phyloP scores from a whole-genome alignment of 176 grass and related monocot species.

The Aechmea fasciata region DNA sequence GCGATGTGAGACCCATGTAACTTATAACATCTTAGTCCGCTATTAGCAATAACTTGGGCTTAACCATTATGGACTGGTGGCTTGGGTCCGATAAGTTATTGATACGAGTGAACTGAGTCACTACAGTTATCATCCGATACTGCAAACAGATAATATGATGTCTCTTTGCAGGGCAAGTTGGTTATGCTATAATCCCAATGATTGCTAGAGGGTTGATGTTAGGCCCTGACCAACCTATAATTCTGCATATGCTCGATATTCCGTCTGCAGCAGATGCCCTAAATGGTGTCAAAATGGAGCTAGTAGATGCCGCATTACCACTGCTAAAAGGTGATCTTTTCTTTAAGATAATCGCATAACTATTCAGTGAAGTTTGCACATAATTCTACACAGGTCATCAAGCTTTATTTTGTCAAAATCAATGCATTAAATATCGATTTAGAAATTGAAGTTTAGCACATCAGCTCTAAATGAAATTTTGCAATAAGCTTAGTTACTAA shows the following conservation, averaged over 20 bases:
- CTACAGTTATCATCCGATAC: neutral
- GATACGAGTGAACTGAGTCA: neutral
- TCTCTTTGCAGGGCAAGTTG: slow-evolving; percentile 52
- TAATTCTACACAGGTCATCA: neutral
- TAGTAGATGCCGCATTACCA: slow-evolving; percentile 55
- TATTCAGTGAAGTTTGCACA: neutral
- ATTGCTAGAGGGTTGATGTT: slow-evolving; percentile 72
- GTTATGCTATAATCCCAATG: slow-evolving; percentile 59
- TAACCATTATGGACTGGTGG: too few species aligned
- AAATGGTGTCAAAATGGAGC: slow-evolving; percentile 62
- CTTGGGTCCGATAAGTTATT: neutral
- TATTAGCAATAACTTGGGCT: too few species aligned
- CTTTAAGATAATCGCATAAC: neutral
- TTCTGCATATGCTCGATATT: slow-evolving; percentile 67
- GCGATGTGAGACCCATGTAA: too few species aligned
- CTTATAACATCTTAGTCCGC: too few species aligned
- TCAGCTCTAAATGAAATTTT: too few species aligned
- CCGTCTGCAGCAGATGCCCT: slow-evolving; percentile 21
- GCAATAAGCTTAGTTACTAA: too few species aligned
- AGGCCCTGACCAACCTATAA: slow-evolving; percentile 54
- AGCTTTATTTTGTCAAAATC: too few species aligned
- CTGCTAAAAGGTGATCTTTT: slow-evolving; percentile 39
- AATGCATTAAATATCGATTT: too few species aligned
- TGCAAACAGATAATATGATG: neutral
- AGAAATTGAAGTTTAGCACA: too few species aligned